These are phyloP conservation scores for Kuraishia piskuri DNA, from an alignment of 805 yeast species.

Conservation along the genomic window DNA sequence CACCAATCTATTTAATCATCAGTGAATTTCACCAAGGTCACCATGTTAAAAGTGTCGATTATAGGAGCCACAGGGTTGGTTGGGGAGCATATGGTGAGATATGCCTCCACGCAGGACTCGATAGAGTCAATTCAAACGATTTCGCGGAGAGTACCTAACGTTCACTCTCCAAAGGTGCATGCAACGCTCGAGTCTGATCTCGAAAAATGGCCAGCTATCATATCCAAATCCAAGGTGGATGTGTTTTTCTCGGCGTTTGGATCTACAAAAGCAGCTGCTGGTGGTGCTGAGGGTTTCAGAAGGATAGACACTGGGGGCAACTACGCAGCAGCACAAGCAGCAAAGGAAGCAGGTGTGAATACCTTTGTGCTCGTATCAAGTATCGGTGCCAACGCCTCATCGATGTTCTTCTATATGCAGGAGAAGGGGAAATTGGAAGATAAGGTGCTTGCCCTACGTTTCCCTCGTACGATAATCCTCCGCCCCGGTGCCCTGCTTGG, in stretches of 20 bases:
- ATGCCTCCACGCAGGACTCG: constrained; percentile 27
- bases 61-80: constrained; percentile 79
- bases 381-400: constrained; percentile 48
- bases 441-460: constrained; percentile 50
- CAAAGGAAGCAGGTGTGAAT: constrained; percentile 58
- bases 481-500: constrained; percentile 76
- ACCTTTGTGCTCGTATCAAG: constrained; percentile 65
- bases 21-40: neutral
- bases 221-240: constrained; percentile 18
- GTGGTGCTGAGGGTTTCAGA: constrained; percentile 60
- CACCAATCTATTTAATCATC: neutral
- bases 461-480: constrained; percentile 65
- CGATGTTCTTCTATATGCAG: constrained; percentile 51
- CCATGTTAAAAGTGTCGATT: constrained; percentile 9
- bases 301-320: constrained; percentile 72
- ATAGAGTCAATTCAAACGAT: constrained; percentile 37
- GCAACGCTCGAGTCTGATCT: constrained; percentile 37
- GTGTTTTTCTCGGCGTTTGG: constrained; percentile 61
- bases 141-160: constrained; percentile 35
- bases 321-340: constrained; percentile 59
- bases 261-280: constrained; percentile 67
- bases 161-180: constrained; percentile 21
- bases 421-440: constrained; percentile 75
- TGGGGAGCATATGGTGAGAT: constrained; percentile 49
- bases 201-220: constrained; percentile 38